A percentile compares a stretch with the other conserved stretches of the same genome.
Evolutionary conservation across 352 stramenopile genomes (phyloP).

Genomic region (Phytophthora citricola): DNA sequence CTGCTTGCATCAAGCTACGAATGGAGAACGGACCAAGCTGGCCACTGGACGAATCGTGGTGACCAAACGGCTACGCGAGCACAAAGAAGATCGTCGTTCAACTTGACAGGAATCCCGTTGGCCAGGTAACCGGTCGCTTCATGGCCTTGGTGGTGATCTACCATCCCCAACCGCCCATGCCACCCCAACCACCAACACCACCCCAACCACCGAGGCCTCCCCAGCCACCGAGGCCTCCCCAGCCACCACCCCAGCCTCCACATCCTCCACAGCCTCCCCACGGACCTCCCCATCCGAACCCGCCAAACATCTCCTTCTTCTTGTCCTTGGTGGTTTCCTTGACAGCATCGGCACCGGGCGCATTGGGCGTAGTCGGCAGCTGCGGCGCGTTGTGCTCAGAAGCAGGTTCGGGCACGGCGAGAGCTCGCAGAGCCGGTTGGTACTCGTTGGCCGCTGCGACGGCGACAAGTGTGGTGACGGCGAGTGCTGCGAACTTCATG

Average conservation of each 20-base stretch:
- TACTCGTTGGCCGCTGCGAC: slow-evolving; percentile 1
- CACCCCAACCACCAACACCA: not conserved
- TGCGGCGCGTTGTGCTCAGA: not conserved
- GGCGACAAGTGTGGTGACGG: slow-evolving; percentile 9
- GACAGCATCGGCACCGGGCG: not conserved
- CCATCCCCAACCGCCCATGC: slow-evolving; percentile 3
- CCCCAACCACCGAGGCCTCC: no score
- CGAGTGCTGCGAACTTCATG: slow-evolving; percentile 7
- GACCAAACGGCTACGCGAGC: no score
- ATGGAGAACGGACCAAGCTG: no score
- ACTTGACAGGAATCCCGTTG: not conserved
- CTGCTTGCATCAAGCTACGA: no score
- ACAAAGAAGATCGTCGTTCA: not conserved
- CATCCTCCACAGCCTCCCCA: slow-evolving; percentile 9
- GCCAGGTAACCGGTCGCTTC: no score
- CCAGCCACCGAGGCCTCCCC: slow-evolving; percentile 8
- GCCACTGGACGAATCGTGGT: no score
- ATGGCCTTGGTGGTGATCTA: not conserved
- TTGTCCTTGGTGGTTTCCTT: not conserved
- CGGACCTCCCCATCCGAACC: slow-evolving; percentile 5
- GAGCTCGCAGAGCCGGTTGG: slow-evolving; percentile 6
- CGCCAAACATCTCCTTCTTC: slow-evolving; percentile 9
- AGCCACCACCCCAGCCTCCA: not conserved
- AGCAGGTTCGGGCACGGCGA: slow-evolving; percentile 4
- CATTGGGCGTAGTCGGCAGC: not conserved